These are phyloP conservation scores for Diplodia mutila DNA, from an alignment of 2,329 filamentous ascomycete species.

Conservation along the genomic window DNA sequence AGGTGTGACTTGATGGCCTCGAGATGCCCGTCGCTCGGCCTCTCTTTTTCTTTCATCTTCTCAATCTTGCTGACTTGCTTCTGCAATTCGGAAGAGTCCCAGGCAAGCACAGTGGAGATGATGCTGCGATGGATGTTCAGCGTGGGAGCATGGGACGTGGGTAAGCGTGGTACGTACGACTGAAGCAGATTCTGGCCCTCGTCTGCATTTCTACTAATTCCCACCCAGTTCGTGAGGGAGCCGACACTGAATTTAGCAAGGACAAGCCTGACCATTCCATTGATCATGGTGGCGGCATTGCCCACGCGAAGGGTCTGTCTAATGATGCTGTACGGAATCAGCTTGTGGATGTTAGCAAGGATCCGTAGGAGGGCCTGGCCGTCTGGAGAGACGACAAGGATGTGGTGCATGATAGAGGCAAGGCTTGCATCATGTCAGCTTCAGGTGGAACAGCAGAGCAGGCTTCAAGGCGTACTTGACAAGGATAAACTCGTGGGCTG, in stretches of 20 bases:
- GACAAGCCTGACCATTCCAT: constrained; percentile 70
- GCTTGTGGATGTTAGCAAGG: constrained; percentile 68
- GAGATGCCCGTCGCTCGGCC: constrained; percentile 64
- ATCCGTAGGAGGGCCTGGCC: constrained; percentile 75
- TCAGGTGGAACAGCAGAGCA: not conserved
- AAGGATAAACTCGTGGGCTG: constrained; percentile 68
- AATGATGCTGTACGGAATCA: constrained; percentile 73
- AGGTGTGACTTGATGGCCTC: constrained; percentile 64
- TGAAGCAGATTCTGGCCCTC: constrained; percentile 83
- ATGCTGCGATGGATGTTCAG: constrained; percentile 55
- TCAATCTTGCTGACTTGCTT: constrained; percentile 68
- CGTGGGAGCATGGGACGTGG: not conserved
- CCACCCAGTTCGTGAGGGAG: constrained; percentile 78
- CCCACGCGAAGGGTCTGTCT: constrained; percentile 74
- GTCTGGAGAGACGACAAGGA: constrained; percentile 73
- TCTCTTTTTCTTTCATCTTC: constrained; percentile 55
- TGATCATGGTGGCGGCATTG: constrained; percentile 82
- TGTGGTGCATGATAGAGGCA: constrained; percentile 73
- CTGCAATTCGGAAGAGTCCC: constrained; percentile 73
- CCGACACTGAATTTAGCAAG: constrained; percentile 78
- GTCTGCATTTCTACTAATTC: constrained; percentile 69
- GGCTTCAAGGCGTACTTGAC: constrained; percentile 61
- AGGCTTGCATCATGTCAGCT: constrained; percentile 53
- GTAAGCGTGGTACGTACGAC: constrained; percentile 43
- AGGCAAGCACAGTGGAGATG: constrained; percentile 71